A percentile compares a stretch with the other conserved stretches of the same genome.
phyloP scores from a whole-genome alignment of 192 early-diverging fungal genomes.

The Coemansia sp. region DNA sequence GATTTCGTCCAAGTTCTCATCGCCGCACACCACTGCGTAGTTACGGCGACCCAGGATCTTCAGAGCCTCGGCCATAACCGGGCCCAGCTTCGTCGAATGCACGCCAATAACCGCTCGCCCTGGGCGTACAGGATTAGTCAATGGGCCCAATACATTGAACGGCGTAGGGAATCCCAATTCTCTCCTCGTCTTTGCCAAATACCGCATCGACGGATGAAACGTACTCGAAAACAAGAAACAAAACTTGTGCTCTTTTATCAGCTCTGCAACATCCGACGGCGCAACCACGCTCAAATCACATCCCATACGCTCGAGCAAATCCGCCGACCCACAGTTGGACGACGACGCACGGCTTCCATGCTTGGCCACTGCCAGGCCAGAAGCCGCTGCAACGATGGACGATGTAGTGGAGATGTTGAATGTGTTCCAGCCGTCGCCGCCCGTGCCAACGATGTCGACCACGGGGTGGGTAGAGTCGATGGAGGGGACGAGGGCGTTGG shows the following conservation, averaged over 20 bases:
- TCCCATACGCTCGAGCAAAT: conserved; percentile 83
- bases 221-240: conserved; percentile 92
- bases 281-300: conserved; percentile 67
- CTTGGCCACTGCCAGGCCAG: conserved; percentile 87
- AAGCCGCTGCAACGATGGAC: conserved; percentile 87
- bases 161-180: conserved; percentile 92
- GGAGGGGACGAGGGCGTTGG: conserved; percentile 60
- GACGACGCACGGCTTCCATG: conserved; percentile 93
- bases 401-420: conserved; percentile 96
- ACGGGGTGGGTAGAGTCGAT: conserved; percentile 51
- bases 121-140: conserved; percentile 86
- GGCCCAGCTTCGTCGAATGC: conserved; percentile 73
- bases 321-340: conserved; percentile 89
- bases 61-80: conserved; percentile 80
- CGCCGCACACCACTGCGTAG: conserved; percentile 90
- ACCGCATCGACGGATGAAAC: conserved; percentile 89
- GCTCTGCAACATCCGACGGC: conserved; percentile 62
- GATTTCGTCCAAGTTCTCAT: conserved; percentile 88
- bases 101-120: conserved; percentile 86
- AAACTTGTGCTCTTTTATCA: conserved; percentile 66
- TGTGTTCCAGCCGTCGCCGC: conserved; percentile 97
- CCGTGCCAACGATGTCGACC: conserved; percentile 95
- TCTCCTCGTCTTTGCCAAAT: conserved; percentile 66
- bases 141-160: conserved; percentile 91
- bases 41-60: conserved; percentile 70